Base-by-base conservation (phyloP, 257 asterid species). In the Gentiana straminea region DNA sequence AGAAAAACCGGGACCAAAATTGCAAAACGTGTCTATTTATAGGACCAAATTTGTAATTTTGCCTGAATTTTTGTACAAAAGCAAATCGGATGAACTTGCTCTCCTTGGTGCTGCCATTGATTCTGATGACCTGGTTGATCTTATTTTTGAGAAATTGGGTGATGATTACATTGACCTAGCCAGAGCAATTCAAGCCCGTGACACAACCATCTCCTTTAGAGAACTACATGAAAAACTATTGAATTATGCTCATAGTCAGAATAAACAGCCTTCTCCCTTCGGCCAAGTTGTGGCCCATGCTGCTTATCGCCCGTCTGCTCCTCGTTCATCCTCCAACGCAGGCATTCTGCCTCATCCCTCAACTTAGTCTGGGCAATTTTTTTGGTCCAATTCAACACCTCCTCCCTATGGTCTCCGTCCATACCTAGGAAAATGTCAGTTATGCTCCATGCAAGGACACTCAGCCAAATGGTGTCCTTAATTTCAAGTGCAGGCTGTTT, bases 141-240 rank as follows among this genome's bases (percentile, higher is more conserved):
- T 13, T 2, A 39, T 56, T 9, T 49, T 64, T 0, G 51, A 45
- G 10, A 57, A 62, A 3, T 55, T 55, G 2, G 48, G 62, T 10
- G 55, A 35, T 6, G 63, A 57, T 6, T 57, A 57, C 63, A 58
- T 49, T 2, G 5, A 8, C 3, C 49, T 57, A 1, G 3, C 32
- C 7, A 46, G 38, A 8, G 59, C 47, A 0, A 12, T 65, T 2
- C 4, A 33, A 39, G 52, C 60, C 33, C 33, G 13, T 15, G 44
- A 59, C 3, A 60, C 55, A 0, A 2, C 64, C 2, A 50, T 47
- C 10, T 7, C 64, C 3, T 60, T 49, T 50, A 48, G 4, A 1
- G 56, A 60, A 32, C 48, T 60, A 4, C 33, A 35, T 35, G 56
- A 60, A 39, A 60, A 60, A 33, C 32, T 60, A 1, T 11, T 48